Evolutionary conservation across 139 green algal species (phyloP), one percentile per base, ranked within the genome.

Genomic region (Coccomyxa sp.): DNA sequence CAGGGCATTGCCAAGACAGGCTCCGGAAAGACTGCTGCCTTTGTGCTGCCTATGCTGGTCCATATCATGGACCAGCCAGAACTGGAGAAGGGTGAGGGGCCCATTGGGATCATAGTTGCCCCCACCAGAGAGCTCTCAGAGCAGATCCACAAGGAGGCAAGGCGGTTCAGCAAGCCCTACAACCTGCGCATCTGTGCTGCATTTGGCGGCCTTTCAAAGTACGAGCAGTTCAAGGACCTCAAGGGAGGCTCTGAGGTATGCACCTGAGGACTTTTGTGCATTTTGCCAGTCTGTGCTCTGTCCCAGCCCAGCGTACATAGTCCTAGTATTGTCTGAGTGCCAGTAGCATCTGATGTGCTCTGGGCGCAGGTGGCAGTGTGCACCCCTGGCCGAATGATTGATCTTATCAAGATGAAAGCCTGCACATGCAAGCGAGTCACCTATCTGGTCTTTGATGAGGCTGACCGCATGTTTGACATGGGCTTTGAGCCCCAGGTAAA

Each of bases 391-490:
- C 86, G 94, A 27, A 83, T 96, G 79, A 93, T 97, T 54, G 93
- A 97, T 85, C 87, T 96, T 36, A 76, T 96, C 16, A 89, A 92
- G 79, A 84, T 85, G 54, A 91, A 93, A 73, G 89, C 88, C 3
- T 94, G 89, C 81, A 93, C 39, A 34, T 82, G 94, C 82, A 39
- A 73, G 41, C 87, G 93, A 9, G 84, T 90, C 5, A 98, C 93
- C 0, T 98, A 96, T 86, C 84, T 99, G 68, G 93, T 98, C 40
- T 89, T 99, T 71, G 96, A 99, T 80, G 96, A 99, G 82, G 96
- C 95, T 12, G 96, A 99, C 84, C 89, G 96, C 80, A 99, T 99
- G 96, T 91, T 99, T 77, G 93, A 98, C 88, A 90, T 98, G 84
- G 96, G 96, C 35, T 99, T 99, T 79, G 95, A 98, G 84, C 90